Evolutionary conservation across 106 monocot species (phyloP), one percentile per base, ranked within the genome.

Genomic region (Posidonia australis): DNA sequence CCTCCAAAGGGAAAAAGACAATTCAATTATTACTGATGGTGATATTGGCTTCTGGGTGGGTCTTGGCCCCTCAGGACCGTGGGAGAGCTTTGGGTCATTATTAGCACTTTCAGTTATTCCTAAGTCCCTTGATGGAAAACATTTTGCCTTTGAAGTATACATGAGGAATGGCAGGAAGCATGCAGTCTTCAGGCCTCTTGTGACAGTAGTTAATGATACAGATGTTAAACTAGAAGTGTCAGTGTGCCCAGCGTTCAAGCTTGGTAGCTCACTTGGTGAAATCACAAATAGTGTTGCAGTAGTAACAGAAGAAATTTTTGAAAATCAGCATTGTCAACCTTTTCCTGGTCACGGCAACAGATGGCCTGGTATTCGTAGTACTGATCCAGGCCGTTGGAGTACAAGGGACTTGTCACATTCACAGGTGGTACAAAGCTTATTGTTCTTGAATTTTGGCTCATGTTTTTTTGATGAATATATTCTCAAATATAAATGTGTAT

Each of bases 161-260:
- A 80, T 90, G 78, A 81, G 52, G 53, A 82, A 84, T 75, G 84
- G 82, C 42, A 80, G 76, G 67, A 96, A 87, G 65, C 89, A 90
- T 80, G 89, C 84, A 32, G 72, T 78, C 54, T 76, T 96, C 49
- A 84, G 90, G 59, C 72, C 90, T 68, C 84, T 90, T 63, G 90
- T 80, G 54, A 25, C 82, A 49, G 66, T 96, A 49, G 46, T 80
- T 20, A 96, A 96, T 84, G 78, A 84, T 66, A 10, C 84, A 66
- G 74, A 90, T 79, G 55, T 87, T 31, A 96, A 84, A 29, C 68
- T 96, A 46, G 90, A 96, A 76, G 66, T 96, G 14, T 82, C 80
- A 20, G 44, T 87, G 11, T 96, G 76, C 62, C 83, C 86, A 70
- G 70, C 77, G 17, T 66, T 46, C 28, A 46, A 57, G 58, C 63